phyloP scores from a whole-genome alignment of 2,329 filamentous ascomycete genomes.

The Orbilia oligospora region DNA sequence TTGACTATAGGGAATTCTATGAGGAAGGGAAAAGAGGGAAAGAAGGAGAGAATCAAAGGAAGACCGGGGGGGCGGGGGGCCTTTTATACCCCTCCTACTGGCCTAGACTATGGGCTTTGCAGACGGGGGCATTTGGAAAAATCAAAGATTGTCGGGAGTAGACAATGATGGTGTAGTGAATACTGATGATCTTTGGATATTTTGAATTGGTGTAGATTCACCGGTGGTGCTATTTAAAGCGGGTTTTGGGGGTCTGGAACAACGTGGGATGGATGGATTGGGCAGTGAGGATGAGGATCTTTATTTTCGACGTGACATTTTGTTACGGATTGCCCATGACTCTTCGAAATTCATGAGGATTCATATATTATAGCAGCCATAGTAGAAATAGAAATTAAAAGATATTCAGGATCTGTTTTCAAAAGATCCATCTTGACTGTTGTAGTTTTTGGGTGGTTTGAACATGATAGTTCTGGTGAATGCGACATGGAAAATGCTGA shows the following conservation, averaged over 20 bases:
- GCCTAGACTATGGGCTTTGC: neutral
- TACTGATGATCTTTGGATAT: neutral
- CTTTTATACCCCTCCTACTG: slow-evolving; percentile 35
- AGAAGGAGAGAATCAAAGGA: neutral
- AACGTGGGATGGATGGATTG: neutral
- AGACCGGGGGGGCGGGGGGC: neutral
- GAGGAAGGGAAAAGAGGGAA: neutral
- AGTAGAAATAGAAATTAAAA: neutral
- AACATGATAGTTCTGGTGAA: slow-evolving; percentile 1
- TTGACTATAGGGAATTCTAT: neutral
- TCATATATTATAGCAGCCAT: neutral
- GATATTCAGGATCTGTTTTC: neutral
- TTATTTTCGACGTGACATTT: too few species aligned
- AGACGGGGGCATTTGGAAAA: neutral
- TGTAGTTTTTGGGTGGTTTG: too few species aligned
- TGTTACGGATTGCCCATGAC: neutral
- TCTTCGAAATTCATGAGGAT: neutral
- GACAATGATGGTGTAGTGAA: neutral
- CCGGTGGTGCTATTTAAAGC: neutral
- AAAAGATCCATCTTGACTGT: too few species aligned
- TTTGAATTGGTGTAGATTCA: too few species aligned
- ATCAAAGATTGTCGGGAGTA: neutral
- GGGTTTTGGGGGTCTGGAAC: neutral
- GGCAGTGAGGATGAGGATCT: too few species aligned
- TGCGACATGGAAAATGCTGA: neutral